These are phyloP conservation scores for Thielaviopsis euricoi DNA, from an alignment of 2,329 filamentous ascomycete species.

Conservation along the genomic window DNA sequence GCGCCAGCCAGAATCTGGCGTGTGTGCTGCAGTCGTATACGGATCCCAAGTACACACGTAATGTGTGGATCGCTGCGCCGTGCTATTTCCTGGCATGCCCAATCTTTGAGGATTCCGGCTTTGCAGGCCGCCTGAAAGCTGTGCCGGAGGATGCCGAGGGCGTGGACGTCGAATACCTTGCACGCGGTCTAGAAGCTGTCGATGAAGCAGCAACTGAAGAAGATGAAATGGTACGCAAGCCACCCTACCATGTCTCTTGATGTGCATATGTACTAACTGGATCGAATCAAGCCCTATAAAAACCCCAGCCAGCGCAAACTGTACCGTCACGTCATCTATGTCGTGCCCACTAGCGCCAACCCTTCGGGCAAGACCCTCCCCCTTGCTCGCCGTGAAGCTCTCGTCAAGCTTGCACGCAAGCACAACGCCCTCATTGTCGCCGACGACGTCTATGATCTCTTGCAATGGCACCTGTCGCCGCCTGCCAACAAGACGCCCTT, in stretches of 20 bases:
- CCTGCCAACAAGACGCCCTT: slow-evolving; percentile 3
- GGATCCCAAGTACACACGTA: slow-evolving; percentile 57
- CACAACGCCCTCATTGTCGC: slow-evolving; percentile 69
- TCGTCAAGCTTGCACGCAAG: slow-evolving; percentile 62
- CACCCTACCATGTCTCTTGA: too few species aligned
- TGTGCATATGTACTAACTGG: not conserved
- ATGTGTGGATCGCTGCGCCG: slow-evolving; percentile 67
- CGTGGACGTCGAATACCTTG: slow-evolving; percentile 42
- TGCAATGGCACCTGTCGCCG: slow-evolving; percentile 52
- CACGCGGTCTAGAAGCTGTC: slow-evolving; percentile 17
- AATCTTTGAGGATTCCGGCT: slow-evolving; percentile 73
- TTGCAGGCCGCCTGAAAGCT: slow-evolving; percentile 47
- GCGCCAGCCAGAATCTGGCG: slow-evolving; percentile 69
- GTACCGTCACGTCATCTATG: slow-evolving; percentile 78
- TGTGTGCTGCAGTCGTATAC: slow-evolving; percentile 65
- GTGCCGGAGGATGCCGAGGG: slow-evolving; percentile 67
- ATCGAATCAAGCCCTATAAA: slow-evolving; percentile 35
- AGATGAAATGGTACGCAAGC: slow-evolving; percentile 6
- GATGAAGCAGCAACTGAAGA: slow-evolving; percentile 16
- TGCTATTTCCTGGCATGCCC: slow-evolving; percentile 71
- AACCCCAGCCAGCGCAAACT: slow-evolving; percentile 46
- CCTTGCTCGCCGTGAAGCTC: slow-evolving; percentile 42
- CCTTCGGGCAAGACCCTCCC: slow-evolving; percentile 75
- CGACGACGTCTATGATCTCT: slow-evolving; percentile 89
- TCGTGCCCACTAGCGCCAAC: slow-evolving; percentile 77